These are phyloP conservation scores for Penicillium sp. DNA, from an alignment of 2,329 filamentous ascomycete genomes.

Conservation along the genomic window DNA sequence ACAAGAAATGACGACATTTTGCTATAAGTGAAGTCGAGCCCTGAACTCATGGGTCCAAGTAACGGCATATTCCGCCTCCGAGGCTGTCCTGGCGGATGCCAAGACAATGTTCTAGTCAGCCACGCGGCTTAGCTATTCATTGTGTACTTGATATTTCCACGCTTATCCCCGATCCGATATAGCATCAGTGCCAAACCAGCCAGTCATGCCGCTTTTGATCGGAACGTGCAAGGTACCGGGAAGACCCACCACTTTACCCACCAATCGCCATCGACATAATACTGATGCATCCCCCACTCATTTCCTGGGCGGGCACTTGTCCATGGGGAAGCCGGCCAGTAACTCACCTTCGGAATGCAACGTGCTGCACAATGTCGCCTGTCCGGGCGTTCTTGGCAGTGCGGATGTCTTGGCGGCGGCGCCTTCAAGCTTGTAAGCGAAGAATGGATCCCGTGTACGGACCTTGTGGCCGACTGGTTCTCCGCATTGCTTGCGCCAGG, in stretches of 20 bases:
- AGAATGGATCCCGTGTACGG: neutral
- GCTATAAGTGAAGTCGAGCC: no score
- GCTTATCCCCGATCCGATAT: neutral
- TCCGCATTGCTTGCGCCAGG: neutral
- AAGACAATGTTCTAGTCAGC: neutral
- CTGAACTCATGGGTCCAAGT: neutral
- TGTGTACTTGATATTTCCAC: neutral
- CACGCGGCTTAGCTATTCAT: neutral
- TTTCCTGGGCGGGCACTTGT: neutral
- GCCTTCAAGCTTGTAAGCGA: conserved; percentile 3
- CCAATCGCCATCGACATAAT: conserved; percentile 2
- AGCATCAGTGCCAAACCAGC: neutral
- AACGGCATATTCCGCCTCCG: no score
- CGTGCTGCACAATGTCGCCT: conserved; percentile 9
- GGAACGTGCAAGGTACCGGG: conserved; percentile 14
- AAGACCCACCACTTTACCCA: neutral
- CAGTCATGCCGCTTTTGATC: conserved; percentile 7
- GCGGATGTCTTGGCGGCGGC: neutral
- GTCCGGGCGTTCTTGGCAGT: neutral
- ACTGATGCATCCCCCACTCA: neutral
- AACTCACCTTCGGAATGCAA: conserved; percentile 11
- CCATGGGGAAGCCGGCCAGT: conserved; percentile 14
- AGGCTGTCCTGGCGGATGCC: no score
- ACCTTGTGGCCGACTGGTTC: conserved; percentile 2
- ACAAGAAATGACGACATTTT: no score